Base-by-base conservation (phyloP, 2,329 filamentous ascomycete species). In the Phoma herbarum region DNA sequence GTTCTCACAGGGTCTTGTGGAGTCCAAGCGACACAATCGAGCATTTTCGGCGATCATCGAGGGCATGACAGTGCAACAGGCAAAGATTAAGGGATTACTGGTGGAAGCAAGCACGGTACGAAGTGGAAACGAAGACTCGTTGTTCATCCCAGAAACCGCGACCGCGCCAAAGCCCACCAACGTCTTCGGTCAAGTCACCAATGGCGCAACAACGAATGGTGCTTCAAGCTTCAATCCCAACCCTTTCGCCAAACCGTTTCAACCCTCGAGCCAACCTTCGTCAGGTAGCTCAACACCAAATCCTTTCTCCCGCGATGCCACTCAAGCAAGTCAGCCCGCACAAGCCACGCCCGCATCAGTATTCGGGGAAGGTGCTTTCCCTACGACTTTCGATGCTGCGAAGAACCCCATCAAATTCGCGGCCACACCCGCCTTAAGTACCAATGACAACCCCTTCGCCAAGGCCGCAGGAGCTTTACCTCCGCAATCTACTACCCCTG, bases 11-110 rank as follows among this genome's bases (percentile, higher is more conserved):
- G 76, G 65, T 5, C 77, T 84, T 49, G 86, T 89, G 16, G 86
- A 89, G 68, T 75, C 76, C 25, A 89, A 89, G 72, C 81, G 86
- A 37, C 78, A 80, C 54, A 80, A 81, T 22, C 81, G 86, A 64
- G 82, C 79, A 2, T 72, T 86, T n/a, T 81, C 82, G 22, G 83
- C 86, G 9, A 75, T 89, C 26, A 83, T 88, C 52, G 80, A 84
- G 66, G 86, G 86, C 14, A 75, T 86, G 70, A 82, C 76, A 43
- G 80, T 87, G 44, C 76, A 76, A 43, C 79, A 84, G 65, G 84
- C 86, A 18, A 78, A 77, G 41, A 75, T 71, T 16, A 72, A 79
- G 43, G 82, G 82, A 9, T 78, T 85, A 75, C 74, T 87, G 41
- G 79, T 82, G n/a, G 75, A 76, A 9, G 66, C 44, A 69, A 73